These are phyloP conservation scores for Saxispiralis lemnorum DNA, from an alignment of 495 filamentous ascomycete species.

Conservation along the genomic window DNA sequence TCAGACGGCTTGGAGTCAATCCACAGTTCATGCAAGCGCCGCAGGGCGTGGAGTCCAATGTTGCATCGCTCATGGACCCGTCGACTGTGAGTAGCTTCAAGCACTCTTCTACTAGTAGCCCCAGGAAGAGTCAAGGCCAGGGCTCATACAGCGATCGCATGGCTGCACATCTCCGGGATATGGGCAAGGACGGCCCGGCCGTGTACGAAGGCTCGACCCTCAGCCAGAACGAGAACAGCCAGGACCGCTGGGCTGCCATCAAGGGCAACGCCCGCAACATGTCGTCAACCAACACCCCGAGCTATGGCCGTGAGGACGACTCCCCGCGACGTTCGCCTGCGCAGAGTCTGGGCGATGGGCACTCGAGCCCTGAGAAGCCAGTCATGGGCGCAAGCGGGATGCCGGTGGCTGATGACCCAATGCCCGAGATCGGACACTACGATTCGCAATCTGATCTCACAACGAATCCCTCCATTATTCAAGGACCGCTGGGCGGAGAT, in stretches of 20 bases:
- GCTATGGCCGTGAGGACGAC: background rate
- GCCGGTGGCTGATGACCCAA: conserved; percentile 40
- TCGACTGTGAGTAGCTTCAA: conserved; percentile 40
- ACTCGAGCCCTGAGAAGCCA: conserved; percentile 23
- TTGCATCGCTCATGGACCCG: conserved; percentile 62
- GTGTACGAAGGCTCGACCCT: conserved; percentile 15
- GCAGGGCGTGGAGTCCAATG: conserved; percentile 63
- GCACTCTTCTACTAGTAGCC: background rate
- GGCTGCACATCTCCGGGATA: conserved; percentile 8
- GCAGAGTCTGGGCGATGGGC: conserved; percentile 13
- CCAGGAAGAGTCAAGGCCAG: background rate
- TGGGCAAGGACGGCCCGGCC: conserved; percentile 12
- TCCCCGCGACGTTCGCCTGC: conserved; percentile 11
- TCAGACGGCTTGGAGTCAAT: conserved; percentile 50
- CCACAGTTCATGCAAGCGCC: conserved; percentile 56
- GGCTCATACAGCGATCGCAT: conserved; percentile 9
- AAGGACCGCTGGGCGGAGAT: conserved; percentile 44
- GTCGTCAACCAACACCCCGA: conserved; percentile 5
- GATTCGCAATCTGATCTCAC: conserved; percentile 51
- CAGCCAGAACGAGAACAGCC: conserved; percentile 15
- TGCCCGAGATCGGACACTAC: conserved; percentile 50
- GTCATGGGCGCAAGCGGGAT: conserved; percentile 45
- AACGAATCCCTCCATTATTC: conserved; percentile 62
- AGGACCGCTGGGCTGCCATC: conserved; percentile 17
- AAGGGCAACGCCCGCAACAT: conserved; percentile 11